Percentiles rank a stretch among this genome's conserved stretches.
Evolutionary conservation across 305 asterid genomes (phyloP).

Genomic region (Rubia tinctorum): DNA sequence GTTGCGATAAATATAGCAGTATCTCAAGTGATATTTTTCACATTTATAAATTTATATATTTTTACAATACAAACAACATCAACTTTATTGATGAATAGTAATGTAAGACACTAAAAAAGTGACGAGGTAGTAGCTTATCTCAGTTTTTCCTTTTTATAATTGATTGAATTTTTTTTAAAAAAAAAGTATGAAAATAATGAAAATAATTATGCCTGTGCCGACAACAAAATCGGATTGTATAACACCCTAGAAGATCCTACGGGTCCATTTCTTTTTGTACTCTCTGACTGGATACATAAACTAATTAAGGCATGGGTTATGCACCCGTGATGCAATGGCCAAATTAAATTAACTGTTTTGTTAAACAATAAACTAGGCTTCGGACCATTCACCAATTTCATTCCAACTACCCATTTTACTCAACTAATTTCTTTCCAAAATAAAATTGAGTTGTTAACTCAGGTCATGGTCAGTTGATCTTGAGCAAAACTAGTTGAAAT

Average conservation of each 20-base stretch:
- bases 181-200: neutral
- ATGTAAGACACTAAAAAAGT: no score
- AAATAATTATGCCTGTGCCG: conserved; percentile 5
- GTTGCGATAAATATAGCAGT: no score
- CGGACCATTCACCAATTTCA: neutral
- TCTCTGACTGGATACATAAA: conserved; percentile 1
- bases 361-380: neutral
- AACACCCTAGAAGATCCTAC: conserved; percentile 11
- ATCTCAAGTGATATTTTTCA: no score
- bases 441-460: no score
- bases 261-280: conserved; percentile 21
- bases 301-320: neutral
- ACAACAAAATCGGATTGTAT: conserved; percentile 17
- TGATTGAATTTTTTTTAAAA: no score
- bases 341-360: neutral
- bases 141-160: neutral
- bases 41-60: no score
- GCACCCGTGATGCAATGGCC: neutral
- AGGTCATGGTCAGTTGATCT: no score
- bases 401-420: neutral
- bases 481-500: no score
- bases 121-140: no score
- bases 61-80: no score
- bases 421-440: neutral
- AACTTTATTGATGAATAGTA: no score